Conservation (phyloP, 495 filamentous ascomycete species). For the Neurospora sp. region DNA sequence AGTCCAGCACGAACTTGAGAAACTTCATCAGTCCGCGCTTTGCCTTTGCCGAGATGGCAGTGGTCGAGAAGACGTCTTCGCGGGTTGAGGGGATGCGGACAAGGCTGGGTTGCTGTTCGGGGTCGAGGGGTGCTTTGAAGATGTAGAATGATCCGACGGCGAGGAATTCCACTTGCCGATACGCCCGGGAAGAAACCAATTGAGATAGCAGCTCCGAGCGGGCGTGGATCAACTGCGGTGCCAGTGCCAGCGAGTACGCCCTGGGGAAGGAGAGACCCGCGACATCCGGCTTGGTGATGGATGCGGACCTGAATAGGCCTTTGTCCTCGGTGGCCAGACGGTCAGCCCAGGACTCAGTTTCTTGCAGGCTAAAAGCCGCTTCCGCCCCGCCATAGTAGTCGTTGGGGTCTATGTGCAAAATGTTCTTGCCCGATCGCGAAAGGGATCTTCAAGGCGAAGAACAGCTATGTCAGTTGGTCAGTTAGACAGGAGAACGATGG, state of each 20-base stretch:
- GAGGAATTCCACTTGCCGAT: conserved; percentile 83
- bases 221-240: conserved; percentile 80
- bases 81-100: conserved; percentile 68
- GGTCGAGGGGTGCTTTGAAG: conserved; percentile 30
- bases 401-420: conserved; percentile 84
- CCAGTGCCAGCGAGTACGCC: conserved; percentile 72
- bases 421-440: conserved; percentile 81
- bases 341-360: conserved; percentile 63
- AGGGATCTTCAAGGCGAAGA: conserved; percentile 60
- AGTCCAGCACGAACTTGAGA: conserved; percentile 62
- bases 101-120: conserved; percentile 26
- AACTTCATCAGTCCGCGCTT: conserved; percentile 85
- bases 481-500: conserved; percentile 9
- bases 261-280: conserved; percentile 52
- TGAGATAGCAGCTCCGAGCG: conserved; percentile 63
- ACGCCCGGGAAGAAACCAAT: conserved; percentile 78
- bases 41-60: conserved; percentile 57
- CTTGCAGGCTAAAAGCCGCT: conserved; percentile 78
- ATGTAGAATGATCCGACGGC: conserved; percentile 94
- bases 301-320: conserved; percentile 15
- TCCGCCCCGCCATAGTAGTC: conserved; percentile 79
- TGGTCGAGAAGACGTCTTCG: conserved; percentile 77
- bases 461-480: conserved; percentile 57
- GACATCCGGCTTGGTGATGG: conserved; percentile 15
- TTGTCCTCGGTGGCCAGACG: conserved; percentile 4